Percentiles rank a stretch among this genome's conserved stretches.
Evolutionary conservation across 2,329 filamentous ascomycete genomes (phyloP).

Genomic region (Stagonosporopsis vannaccii): DNA sequence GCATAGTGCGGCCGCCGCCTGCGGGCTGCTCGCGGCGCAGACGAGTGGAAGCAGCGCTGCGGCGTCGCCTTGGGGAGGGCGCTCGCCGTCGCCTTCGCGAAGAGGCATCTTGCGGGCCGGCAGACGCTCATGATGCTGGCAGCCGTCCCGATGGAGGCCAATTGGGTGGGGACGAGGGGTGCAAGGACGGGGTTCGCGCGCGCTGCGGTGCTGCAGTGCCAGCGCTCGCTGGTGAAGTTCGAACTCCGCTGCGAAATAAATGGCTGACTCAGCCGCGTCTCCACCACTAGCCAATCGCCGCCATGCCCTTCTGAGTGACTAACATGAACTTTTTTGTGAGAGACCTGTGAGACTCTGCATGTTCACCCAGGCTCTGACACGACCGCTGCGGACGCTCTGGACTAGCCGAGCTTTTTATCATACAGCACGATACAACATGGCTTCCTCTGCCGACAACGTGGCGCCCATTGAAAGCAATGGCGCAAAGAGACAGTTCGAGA

Average conservation of each 20-base stretch:
- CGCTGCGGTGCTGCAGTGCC: conserved; percentile 10
- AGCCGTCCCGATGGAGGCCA: conserved; percentile 13
- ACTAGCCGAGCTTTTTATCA: conserved; percentile 22
- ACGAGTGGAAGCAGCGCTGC: conserved; percentile 53
- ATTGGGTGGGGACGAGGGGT: conserved; percentile 8
- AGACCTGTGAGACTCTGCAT: conserved; percentile 23
- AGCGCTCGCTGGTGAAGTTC: conserved; percentile 1
- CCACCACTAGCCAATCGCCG: conserved; percentile 36
- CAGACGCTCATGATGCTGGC: conserved; percentile 51
- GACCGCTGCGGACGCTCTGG: conserved; percentile 37
- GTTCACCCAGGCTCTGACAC: conserved; percentile 30
- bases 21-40: conserved; percentile 46
- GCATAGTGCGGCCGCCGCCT: conserved; percentile 51
- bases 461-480: conserved; percentile 43
- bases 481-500: conserved; percentile 45
- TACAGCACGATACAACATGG: conserved; percentile 39
- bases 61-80: conserved; percentile 40
- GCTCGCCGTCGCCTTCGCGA: conserved; percentile 40
- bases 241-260: conserved; percentile 23
- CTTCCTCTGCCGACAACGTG: conserved; percentile 41
- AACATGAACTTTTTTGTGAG: conserved; percentile 31
- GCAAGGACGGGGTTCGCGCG: not conserved
- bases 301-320: conserved; percentile 32
- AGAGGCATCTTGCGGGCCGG: conserved; percentile 53
- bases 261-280: conserved; percentile 29